Evolutionary conservation across 257 asterid species (phyloP), one percentile per base, ranked within the genome.

Genomic region (Fraxinus pennsylvanica): DNA sequence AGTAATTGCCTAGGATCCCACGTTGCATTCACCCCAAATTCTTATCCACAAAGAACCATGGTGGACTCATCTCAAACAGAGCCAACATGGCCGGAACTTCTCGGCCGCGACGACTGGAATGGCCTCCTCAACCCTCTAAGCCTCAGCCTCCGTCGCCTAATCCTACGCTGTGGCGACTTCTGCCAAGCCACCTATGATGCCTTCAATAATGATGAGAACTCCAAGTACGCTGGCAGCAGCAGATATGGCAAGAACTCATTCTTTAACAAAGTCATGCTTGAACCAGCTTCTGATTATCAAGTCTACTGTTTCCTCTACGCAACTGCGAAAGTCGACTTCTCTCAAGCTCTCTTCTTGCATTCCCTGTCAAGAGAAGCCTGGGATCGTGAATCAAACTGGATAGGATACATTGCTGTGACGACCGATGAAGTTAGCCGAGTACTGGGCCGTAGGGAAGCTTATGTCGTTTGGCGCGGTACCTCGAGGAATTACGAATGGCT

Each of bases 331-430:
- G 74, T 94, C 14, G 77, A 84, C 35, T 27, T 65, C 17, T 79
- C 65, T 0, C 82, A 83, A 59, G 92, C 97, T 41, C n/a, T 94
- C 32, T 81, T 94, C 76, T 80, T 94, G 3, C 94, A 84, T 80
- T 89, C 95, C 17, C 82, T 78, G 21, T 90, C 97, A 0, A 90
- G 92, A 0, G 92, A 94, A 0, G 47, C 92, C 0, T 92, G 97
- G 98, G 98, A 94, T 86, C 77, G 92, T 8, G 97, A 94, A 47
- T 91, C 98, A 54, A 94, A 94, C 12, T 94, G 94, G 96, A 91
- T 94, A 33, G 98, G 98, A 47, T 91, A 91, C 83, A 77, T 94
- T 25, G 94, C 97, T 3, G 59, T 81, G 65, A 88, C 97, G 41
- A 65, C 88, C 13, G 97, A 94, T 68, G 86, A 79, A 15, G 88